A percentile compares a stretch with the other conserved stretches of the same genome.
Evolutionary conservation across 139 green algal genomes (phyloP).

Genomic region (Pleodorina starrii): DNA sequence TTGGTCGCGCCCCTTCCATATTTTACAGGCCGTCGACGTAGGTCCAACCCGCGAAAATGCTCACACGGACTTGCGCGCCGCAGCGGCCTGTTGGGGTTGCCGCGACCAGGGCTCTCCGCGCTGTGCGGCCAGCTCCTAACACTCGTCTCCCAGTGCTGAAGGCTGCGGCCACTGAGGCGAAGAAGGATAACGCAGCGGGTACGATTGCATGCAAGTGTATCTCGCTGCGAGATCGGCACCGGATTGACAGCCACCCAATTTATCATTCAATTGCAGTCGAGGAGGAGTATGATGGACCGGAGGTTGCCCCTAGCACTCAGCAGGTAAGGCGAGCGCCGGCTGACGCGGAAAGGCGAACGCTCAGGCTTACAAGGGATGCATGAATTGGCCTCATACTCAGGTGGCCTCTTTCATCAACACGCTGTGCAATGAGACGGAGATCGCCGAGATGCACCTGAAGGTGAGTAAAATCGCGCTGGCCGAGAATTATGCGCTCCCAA

Average conservation of each 20-base stretch:
- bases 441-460: slow-evolving; percentile 90
- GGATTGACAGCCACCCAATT: background rate
- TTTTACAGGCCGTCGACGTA: background rate
- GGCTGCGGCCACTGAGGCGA: slow-evolving; percentile 32
- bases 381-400: slow-evolving; percentile 56
- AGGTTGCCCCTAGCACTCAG: slow-evolving; percentile 59
- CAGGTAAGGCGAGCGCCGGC: slow-evolving; percentile 51
- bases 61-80: slow-evolving; percentile 19
- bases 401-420: slow-evolving; percentile 81
- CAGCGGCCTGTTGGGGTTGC: slow-evolving; percentile 32
- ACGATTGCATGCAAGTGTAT: background rate
- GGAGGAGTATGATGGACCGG: slow-evolving; percentile 56
- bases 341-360: background rate
- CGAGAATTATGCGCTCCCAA: too few relatives aligned
- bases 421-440: slow-evolving; percentile 87
- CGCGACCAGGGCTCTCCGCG: background rate
- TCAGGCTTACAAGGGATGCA: background rate
- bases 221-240: background rate
- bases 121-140: background rate
- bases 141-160: background rate
- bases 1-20: too few relatives aligned
- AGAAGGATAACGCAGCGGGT: slow-evolving; percentile 55
- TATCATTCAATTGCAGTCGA: slow-evolving; percentile 43
- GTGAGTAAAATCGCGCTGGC: slow-evolving; percentile 53
- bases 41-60: slow-evolving; percentile 26